Conservation (phyloP, 2,329 filamentous ascomycete genomes). For the Fusarium aywerte region DNA sequence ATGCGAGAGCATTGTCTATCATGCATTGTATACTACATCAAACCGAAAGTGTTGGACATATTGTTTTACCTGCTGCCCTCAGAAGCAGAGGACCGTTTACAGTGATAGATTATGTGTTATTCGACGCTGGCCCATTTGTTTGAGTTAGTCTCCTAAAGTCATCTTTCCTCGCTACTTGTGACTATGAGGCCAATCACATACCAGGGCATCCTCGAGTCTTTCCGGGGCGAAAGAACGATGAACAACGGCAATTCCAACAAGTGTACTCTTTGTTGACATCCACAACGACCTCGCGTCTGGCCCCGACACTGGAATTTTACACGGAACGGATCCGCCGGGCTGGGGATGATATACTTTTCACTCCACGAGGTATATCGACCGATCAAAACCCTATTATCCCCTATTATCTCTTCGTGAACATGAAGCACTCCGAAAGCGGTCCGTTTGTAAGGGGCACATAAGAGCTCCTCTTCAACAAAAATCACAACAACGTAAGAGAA, state of each 20-base stretch:
- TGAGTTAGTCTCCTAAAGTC: background rate
- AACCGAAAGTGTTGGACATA: background rate
- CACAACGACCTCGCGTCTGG: conserved; percentile 18
- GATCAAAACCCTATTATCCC: conserved; percentile 4
- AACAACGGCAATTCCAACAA: background rate
- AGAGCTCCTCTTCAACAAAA: conserved; percentile 11
- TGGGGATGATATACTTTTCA: conserved; percentile 5
- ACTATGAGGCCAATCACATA: background rate
- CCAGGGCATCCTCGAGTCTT: background rate
- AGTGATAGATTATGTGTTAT: background rate
- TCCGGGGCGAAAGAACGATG: no score
- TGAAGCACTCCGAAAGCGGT: conserved; percentile 10
- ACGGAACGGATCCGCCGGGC: conserved; percentile 11
- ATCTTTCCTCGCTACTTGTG: background rate
- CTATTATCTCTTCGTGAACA: conserved; percentile 30
- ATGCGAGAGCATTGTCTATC: conserved; percentile 11
- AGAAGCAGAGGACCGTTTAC: background rate
- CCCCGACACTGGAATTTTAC: conserved; percentile 7
- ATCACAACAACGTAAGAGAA: background rate
- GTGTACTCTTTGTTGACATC: conserved; percentile 30
- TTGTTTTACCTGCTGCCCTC: background rate
- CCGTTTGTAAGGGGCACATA: conserved; percentile 16
- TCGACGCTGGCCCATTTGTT: background rate
- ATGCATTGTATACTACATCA: conserved; percentile 23
- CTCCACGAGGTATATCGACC: background rate